Evolutionary conservation across 176 grass and related monocot genomes (phyloP).

Genomic region (Oryza australiensis): DNA sequence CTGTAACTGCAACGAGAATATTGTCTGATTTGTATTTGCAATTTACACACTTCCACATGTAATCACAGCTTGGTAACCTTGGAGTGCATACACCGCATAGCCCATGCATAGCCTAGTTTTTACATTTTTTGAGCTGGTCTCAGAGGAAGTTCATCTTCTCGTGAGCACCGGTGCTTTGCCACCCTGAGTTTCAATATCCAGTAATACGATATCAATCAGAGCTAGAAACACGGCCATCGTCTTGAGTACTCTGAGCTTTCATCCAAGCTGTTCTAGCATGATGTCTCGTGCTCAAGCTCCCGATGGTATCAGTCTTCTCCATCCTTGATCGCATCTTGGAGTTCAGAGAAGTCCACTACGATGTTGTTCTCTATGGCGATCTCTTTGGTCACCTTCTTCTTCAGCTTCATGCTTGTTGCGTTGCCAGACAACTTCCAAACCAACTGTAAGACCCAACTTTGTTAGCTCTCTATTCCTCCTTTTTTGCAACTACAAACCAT

Average conservation of each 20-base stretch:
- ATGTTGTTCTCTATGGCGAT: conserved; percentile 39
- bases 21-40: not conserved
- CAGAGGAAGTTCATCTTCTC: conserved; percentile 14
- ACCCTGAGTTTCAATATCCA: not conserved
- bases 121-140: conserved; percentile 2
- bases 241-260: conserved; percentile 22
- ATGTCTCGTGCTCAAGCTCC: not conserved
- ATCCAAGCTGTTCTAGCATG: conserved; percentile 4
- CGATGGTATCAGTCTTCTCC: not conserved
- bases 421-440: conserved; percentile 41
- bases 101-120: not conserved
- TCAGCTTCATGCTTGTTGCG: conserved; percentile 33
- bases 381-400: conserved; percentile 45
- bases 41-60: not conserved
- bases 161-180: conserved; percentile 11
- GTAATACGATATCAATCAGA: conserved; percentile 11
- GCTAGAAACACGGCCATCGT: not conserved
- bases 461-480: not conserved
- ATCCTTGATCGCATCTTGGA: conserved; percentile 19
- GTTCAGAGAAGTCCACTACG: conserved; percentile 10
- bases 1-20: not conserved
- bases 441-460: conserved; percentile 31
- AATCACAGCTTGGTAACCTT: not conserved
- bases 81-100: not conserved
- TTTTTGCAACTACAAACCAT: not conserved